phyloP scores from a whole-genome alignment of 257 asterid genomes.

The Forsythia suspensa region DNA sequence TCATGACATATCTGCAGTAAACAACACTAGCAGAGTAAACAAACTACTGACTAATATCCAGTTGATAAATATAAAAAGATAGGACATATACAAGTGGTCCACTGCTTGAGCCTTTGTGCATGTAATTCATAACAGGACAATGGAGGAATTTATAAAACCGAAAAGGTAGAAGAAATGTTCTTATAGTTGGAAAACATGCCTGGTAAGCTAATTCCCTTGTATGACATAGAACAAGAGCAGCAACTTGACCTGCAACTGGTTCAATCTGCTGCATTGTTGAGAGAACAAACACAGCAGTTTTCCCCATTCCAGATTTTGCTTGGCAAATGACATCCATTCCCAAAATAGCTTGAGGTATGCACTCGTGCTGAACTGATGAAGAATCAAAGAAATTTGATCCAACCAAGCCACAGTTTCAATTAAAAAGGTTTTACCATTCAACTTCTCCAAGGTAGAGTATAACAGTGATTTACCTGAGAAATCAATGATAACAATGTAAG shows the following conservation, averaged over 20 bases:
- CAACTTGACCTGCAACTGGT: slow-evolving; percentile 83
- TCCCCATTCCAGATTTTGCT: slow-evolving; percentile 97
- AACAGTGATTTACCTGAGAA: slow-evolving; percentile 76
- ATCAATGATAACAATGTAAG: background rate
- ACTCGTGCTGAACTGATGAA: slow-evolving; percentile 94
- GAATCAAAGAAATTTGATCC: slow-evolving; percentile 73
- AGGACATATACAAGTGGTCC: background rate
- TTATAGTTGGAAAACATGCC: slow-evolving; percentile 35
- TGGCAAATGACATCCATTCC: slow-evolving; percentile 76
- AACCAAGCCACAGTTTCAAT: slow-evolving; percentile 80
- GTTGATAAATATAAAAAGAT: background rate
- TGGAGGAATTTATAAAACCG: background rate
- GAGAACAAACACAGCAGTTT: slow-evolving; percentile 90
- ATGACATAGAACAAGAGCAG: slow-evolving; percentile 83
- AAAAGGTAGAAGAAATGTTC: background rate
- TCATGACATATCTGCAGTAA: slow-evolving; percentile 79
- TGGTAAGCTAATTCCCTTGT: slow-evolving; percentile 95
- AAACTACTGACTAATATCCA: background rate
- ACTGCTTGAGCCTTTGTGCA: background rate
- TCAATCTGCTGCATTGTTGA: slow-evolving; percentile 90
- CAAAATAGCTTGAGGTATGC: slow-evolving; percentile 88
- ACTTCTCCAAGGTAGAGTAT: slow-evolving; percentile 69
- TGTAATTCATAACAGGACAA: background rate
- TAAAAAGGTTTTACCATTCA: slow-evolving; percentile 56
- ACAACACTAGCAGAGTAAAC: slow-evolving; percentile 5